These are phyloP conservation scores for Chlorella variabilis DNA, from an alignment of 163 green algal species.

Conservation along the genomic window DNA sequence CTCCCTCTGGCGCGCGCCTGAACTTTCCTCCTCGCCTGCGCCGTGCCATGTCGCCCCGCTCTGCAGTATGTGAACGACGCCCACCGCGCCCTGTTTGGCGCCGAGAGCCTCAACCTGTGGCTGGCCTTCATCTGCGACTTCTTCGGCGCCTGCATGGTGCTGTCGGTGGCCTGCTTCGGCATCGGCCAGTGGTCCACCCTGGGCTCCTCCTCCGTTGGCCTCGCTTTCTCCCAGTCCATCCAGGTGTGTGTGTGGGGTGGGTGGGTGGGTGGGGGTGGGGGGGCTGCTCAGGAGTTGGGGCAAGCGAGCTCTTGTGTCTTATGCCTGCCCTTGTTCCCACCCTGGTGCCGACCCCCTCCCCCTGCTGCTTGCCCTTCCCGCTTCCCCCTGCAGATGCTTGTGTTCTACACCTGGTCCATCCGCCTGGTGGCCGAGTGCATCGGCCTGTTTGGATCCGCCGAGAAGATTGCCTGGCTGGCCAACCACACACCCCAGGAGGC, in stretches of 20 bases:
- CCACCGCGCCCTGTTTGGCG: conserved; percentile 65
- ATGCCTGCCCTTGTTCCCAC: no score
- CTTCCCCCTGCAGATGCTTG: conserved; percentile 32
- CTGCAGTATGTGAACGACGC: conserved; percentile 52
- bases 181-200: conserved; percentile 54
- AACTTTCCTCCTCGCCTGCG: neutral
- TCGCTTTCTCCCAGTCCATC: conserved; percentile 77
- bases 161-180: conserved; percentile 53
- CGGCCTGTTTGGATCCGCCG: conserved; percentile 28
- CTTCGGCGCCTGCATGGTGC: conserved; percentile 34
- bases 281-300: no score
- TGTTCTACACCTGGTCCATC: conserved; percentile 43
- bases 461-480: conserved; percentile 40
- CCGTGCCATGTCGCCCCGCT: neutral
- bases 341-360: no score
- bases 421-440: conserved; percentile 39
- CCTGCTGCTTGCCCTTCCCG: no score
- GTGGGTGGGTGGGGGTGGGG: neutral
- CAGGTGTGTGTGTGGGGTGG: conserved; percentile 61
- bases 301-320: no score
- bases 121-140: conserved; percentile 64
- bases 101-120: conserved; percentile 72
- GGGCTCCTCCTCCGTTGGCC: conserved; percentile 61
- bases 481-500: conserved; percentile 41
- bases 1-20: neutral